These are phyloP conservation scores for Aspergillus fructus DNA, from an alignment of 2,329 filamentous ascomycete genomes.

Conservation along the genomic window DNA sequence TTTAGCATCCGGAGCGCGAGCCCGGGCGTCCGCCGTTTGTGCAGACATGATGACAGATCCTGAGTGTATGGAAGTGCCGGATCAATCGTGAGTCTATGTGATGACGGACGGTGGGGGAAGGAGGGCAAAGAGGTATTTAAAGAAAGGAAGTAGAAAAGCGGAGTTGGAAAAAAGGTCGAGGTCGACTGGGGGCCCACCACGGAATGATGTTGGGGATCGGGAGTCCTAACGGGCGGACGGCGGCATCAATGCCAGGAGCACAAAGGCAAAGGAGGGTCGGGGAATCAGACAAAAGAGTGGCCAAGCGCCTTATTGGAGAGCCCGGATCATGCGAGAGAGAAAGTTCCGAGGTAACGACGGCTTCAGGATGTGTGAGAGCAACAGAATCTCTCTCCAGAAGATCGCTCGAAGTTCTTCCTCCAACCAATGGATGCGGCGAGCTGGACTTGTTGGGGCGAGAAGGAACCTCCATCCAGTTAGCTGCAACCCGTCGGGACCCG, in stretches of 20 bases:
- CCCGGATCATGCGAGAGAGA: slow-evolving; percentile 20
- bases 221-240: slow-evolving; percentile 1
- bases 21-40: slow-evolving; percentile 34
- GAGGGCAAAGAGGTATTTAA: slow-evolving; percentile 10
- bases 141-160: slow-evolving; percentile 14
- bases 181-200: slow-evolving; percentile 19
- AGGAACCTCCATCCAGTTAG: slow-evolving; percentile 11
- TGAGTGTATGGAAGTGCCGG: neutral
- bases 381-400: neutral
- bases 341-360: slow-evolving; percentile 28
- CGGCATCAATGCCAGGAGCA: slow-evolving; percentile 9
- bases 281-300: slow-evolving; percentile 13
- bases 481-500: slow-evolving; percentile 1
- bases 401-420: neutral
- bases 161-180: slow-evolving; percentile 11
- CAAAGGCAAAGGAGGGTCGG: slow-evolving; percentile 8
- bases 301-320: slow-evolving; percentile 11
- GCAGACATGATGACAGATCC: slow-evolving; percentile 34
- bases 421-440: slow-evolving; percentile 8
- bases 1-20: slow-evolving; percentile 48
- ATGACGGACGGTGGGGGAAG: neutral
- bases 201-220: slow-evolving; percentile 22
- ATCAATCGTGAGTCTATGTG: slow-evolving; percentile 1
- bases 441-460: slow-evolving; percentile 19
- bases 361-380: neutral